A percentile compares a stretch with the other conserved stretches of the same genome.
Conservation (phyloP, 345 rosid species). For the Euphorbia pulcherrima region DNA sequence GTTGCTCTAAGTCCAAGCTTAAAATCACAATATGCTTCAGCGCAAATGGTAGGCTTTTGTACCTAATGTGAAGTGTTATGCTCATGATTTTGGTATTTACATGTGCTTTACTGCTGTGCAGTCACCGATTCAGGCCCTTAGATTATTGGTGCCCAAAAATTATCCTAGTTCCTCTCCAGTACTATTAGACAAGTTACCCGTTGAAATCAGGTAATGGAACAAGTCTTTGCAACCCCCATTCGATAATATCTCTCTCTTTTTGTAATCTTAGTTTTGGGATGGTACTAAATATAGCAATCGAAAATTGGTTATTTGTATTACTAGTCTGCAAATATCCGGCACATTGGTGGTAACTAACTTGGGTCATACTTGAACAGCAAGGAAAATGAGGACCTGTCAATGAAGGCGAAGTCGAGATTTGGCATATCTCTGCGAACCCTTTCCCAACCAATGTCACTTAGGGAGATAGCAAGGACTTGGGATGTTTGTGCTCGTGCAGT, state of each 20-base stretch:
- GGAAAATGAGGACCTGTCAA: conserved; percentile 31
- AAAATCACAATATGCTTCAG: conserved; percentile 29
- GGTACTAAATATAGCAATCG: neutral
- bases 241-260: neutral
- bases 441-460: conserved; percentile 34
- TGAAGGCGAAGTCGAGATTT: conserved; percentile 28
- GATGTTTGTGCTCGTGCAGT: conserved; percentile 30
- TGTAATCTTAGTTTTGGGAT: no score
- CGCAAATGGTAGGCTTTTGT: conserved; percentile 30
- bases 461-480: conserved; percentile 36
- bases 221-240: neutral
- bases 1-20: conserved; percentile 34
- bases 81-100: conserved; percentile 11
- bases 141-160: conserved; percentile 40
- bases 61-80: neutral
- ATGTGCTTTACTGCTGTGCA: conserved; percentile 20
- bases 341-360: no score
- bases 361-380: conserved; percentile 16
- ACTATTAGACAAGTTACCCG: conserved; percentile 27
- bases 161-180: conserved; percentile 47
- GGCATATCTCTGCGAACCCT: conserved; percentile 26
- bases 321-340: no score
- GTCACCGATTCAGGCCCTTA: conserved; percentile 37
- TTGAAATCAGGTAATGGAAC: conserved; percentile 31
- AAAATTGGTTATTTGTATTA: no score